Evolutionary conservation across 148 eudicot species (phyloP).

Genomic region (Camellia sinensis): DNA sequence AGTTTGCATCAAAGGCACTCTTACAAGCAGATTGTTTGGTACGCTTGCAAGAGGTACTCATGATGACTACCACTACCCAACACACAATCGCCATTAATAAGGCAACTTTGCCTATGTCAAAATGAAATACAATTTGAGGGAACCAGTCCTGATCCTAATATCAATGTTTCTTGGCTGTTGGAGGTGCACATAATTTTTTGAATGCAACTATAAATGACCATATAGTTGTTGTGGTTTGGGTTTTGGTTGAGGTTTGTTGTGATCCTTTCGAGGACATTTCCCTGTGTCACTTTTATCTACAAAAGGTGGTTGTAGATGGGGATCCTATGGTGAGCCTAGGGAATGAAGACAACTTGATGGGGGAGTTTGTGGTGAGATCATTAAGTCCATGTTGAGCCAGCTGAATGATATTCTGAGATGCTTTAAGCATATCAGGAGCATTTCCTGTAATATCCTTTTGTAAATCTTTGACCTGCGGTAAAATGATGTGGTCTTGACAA

Average conservation of each 20-base stretch:
- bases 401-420: not conserved
- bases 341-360: not conserved
- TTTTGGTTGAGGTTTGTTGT: not conserved
- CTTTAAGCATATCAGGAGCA: not conserved
- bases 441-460: not conserved
- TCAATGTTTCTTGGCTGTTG: no score
- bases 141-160: no score
- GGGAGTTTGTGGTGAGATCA: not conserved
- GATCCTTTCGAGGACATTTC: not conserved
- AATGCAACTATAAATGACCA: no score
- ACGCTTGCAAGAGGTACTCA: no score
- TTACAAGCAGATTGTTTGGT: no score
- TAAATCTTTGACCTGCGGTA: not conserved
- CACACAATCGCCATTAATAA: no score
- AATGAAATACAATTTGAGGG: no score
- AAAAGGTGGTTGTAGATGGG: not conserved
- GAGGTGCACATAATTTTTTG: no score
- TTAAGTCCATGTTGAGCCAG: not conserved
- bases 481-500: not conserved
- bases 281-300: not conserved
- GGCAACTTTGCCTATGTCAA: no score
- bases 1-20: no score
- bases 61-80: no score
- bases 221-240: not conserved
- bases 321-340: slow-evolving; percentile 8